Conservation (phyloP, 1,284 basidiomycete genomes). For the Quambalaria eucalypti region DNA sequence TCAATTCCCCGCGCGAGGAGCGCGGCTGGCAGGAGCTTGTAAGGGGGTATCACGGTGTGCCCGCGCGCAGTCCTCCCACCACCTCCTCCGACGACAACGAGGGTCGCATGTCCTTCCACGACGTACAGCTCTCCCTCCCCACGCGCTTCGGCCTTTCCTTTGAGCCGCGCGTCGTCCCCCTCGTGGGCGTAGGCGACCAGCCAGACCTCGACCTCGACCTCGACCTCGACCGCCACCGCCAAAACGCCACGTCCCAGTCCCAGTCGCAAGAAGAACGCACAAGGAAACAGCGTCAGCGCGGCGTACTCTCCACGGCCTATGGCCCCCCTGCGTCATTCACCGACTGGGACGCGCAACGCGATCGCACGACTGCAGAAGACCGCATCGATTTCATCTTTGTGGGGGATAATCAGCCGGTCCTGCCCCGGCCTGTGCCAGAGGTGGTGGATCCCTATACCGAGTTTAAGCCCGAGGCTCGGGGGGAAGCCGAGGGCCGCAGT, state of each 20-base stretch:
- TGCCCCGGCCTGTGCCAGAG: no score
- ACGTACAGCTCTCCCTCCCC: neutral
- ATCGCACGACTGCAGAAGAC: conserved; percentile 17
- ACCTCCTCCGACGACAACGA: neutral
- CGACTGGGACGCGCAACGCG: conserved; percentile 13
- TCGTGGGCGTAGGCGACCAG: no score
- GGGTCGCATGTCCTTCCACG: conserved; percentile 6
- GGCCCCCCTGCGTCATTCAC: conserved; percentile 22
- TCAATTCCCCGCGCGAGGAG: conserved; percentile 28
- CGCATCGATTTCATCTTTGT: conserved; percentile 26
- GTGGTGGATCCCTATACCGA: no score
- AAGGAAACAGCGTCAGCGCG: neutral
- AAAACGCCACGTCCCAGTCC: neutral
- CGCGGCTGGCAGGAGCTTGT: conserved; percentile 11
- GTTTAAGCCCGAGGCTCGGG: no score
- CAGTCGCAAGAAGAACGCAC: neutral
- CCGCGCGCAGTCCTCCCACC: no score
- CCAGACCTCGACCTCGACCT: no score
- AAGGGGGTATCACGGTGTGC: no score
- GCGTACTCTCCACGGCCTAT: conserved; percentile 10
- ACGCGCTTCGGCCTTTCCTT: neutral
- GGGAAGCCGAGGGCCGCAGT: no score
- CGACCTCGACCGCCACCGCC: neutral
- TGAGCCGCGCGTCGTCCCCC: no score
- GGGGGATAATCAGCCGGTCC: conserved; percentile 15